These are phyloP conservation scores for Parietichytrium sp. DNA, from an alignment of 108 stramenopile genomes.

Conservation along the genomic window DNA sequence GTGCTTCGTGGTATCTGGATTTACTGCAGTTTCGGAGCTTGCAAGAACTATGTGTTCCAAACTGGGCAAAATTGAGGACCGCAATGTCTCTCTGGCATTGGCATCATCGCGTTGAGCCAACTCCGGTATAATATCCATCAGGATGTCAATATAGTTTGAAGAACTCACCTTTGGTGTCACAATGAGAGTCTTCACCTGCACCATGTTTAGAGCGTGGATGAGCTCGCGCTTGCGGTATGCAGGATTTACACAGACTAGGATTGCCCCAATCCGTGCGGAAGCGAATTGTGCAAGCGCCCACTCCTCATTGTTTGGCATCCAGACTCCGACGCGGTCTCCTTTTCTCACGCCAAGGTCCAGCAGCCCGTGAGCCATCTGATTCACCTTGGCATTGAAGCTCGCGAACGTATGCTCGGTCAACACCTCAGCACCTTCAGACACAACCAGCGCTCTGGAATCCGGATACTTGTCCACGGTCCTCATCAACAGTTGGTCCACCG, in stretches of 20 bases:
- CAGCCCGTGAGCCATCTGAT: constrained; percentile 1
- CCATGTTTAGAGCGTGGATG: constrained; percentile 34
- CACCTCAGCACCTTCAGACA: constrained; percentile 21
- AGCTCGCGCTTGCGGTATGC: constrained; percentile 34
- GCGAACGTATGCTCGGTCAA: not conserved
- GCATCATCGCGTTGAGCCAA: not conserved
- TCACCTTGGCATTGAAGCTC: not conserved
- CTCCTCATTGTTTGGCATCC: constrained; percentile 40
- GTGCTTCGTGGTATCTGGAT: not conserved
- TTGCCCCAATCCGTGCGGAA: not conserved
- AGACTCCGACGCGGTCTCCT: constrained; percentile 43
- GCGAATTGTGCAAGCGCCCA: constrained; percentile 33
- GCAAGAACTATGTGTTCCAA: not conserved
- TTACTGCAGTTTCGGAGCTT: not conserved
- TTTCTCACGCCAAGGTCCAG: constrained; percentile 8
- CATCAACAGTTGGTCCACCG: not conserved
- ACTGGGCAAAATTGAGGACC: not conserved
- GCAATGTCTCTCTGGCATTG: not conserved
- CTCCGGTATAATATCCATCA: not conserved
- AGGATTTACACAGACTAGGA: constrained; percentile 37
- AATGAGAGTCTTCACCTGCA: constrained; percentile 12
- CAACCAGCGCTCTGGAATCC: not conserved
- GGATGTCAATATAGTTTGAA: constrained; percentile 37
- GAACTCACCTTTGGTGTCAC: not conserved
- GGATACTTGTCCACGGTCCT: not conserved